Conservation (phyloP, 352 stramenopile genomes). For the Blastocystis hominis region DNA sequence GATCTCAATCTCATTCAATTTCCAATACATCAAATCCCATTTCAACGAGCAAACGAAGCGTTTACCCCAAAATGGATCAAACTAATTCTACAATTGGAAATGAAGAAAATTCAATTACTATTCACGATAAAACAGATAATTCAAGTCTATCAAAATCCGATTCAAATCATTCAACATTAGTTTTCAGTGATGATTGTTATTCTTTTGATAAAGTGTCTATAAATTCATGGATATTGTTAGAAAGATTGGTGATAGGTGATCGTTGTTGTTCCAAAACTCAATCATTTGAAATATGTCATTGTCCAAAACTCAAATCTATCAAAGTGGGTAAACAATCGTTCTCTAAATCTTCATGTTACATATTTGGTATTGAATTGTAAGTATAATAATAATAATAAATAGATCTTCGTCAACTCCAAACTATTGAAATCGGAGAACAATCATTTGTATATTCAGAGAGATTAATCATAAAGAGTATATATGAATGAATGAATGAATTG, state of each 20-base stretch:
- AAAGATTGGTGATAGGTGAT: background rate
- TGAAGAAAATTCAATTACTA: too few relatives aligned
- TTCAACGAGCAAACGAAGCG: background rate
- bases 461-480: background rate
- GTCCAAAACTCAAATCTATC: background rate
- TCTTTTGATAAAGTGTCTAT: background rate
- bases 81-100: too few relatives aligned
- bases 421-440: background rate
- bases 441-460: background rate
- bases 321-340: background rate
- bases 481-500: background rate
- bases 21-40: background rate
- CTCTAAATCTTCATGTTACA: background rate
- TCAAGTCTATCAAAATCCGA: too few relatives aligned
- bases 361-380: background rate
- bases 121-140: too few relatives aligned
- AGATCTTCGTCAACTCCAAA: background rate
- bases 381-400: background rate
- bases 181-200: background rate
- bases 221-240: background rate
- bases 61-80: background rate
- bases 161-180: too few relatives aligned
- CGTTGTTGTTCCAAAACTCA: background rate
- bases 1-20: too few relatives aligned
- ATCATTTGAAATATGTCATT: background rate